Evolutionary conservation across 345 rosid species (phyloP), one percentile per base, ranked within the genome.

Genomic region (Acer negundo): DNA sequence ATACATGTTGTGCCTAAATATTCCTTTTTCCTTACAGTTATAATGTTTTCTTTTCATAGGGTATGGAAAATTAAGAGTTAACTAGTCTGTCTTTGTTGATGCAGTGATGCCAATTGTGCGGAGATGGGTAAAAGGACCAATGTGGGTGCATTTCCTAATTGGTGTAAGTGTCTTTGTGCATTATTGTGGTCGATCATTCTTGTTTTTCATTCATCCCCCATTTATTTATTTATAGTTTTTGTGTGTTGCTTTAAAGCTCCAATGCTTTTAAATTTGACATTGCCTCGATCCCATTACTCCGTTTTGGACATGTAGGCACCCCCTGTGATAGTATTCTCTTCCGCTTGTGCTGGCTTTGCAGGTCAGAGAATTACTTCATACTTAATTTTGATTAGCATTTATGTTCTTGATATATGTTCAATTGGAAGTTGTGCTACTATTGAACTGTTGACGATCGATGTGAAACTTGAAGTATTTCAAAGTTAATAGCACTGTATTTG

Each of bases 131-230:
- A 95, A 91, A 86, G 99, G 96, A 71, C 99, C 98, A 26, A 92
- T 93, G 92, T 93, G 98, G 98, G 78, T 93, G 76, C 99, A 95
- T 87, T 95, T 95, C 85, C 87, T 95, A 49, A 80, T 95, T 81
- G 97, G 98, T 75, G 97, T 92, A 92, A 91, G 99, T 81, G 71
- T 69, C 76, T 70, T 40, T 11, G 16, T 73, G 63, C 68, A 58
- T 67, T 70, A 16, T 51, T 55, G 28, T 73, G 16, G n/a, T 59
- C 1, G 40, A 47, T 62, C 28, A 24, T 15, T 64, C 53, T 20
- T 3, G 22, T 6, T 19, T 17, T 53, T 63, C 28, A 9, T 59
- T 70, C 16, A 20, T 67, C 4, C 17, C 23, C 23, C 23, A 17
- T 16, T 28, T 19, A 11, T 10, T 46, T 28, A n/a, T n/a, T n/a